Conservation (phyloP, 2,329 filamentous ascomycete species). For the Colletotrichum tofieldiae region DNA sequence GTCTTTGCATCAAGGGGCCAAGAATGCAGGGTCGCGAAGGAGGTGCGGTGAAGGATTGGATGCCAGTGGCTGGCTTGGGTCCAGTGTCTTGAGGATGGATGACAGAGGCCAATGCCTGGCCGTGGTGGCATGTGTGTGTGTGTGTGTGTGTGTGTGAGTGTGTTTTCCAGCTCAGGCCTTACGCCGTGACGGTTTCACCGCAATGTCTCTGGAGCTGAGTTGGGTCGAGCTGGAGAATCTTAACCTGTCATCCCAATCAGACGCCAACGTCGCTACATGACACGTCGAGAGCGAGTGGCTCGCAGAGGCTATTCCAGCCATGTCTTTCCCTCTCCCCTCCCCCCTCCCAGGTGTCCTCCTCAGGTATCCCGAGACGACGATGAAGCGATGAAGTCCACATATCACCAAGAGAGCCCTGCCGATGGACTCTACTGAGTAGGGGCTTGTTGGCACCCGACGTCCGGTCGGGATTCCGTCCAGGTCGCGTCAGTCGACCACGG, state of each 20-base stretch:
- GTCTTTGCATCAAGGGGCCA: slow-evolving; percentile 20
- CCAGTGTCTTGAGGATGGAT: neutral
- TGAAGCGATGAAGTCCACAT: neutral
- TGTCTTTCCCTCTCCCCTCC: neutral
- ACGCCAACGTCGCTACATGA: neutral
- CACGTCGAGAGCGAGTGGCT: neutral
- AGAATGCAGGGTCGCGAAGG: slow-evolving; percentile 34
- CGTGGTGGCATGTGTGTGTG: neutral
- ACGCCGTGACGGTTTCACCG: slow-evolving; percentile 18
- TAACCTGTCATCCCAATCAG: neutral
- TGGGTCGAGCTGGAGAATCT: neutral
- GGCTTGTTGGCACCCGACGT: neutral
- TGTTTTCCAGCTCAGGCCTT: neutral
- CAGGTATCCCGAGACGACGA: neutral
- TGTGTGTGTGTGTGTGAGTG: neutral
- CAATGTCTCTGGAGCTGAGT: slow-evolving; percentile 1
- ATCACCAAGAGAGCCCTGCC: slow-evolving; percentile 7
- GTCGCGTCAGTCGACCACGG: slow-evolving; percentile 6
- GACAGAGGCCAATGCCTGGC: slow-evolving; percentile 10
- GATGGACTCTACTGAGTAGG: no score
- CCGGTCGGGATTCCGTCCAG: neutral
- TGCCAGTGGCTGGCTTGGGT: slow-evolving; percentile 17
- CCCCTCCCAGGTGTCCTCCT: neutral
- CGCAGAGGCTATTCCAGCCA: neutral
- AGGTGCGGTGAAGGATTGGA: slow-evolving; percentile 26